These are phyloP conservation scores for Psidium guajava DNA, from an alignment of 345 rosid species.

Conservation along the genomic window DNA sequence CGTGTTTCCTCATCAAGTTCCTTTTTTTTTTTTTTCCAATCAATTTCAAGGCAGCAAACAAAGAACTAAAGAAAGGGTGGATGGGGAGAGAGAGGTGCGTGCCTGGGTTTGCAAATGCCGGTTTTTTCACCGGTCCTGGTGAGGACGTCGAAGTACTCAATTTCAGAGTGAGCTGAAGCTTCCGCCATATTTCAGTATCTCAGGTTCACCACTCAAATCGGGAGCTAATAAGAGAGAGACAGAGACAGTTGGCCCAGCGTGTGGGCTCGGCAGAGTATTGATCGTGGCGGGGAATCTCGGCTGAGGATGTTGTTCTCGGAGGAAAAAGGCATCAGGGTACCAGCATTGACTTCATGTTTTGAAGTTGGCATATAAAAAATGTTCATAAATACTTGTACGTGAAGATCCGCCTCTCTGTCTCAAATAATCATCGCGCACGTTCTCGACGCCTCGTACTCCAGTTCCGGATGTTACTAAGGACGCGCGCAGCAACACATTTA, in stretches of 20 bases:
- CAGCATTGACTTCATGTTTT: neutral
- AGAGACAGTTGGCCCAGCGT: neutral
- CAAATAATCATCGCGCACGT: neutral
- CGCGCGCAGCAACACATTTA: too few relatives aligned
- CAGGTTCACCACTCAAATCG: neutral
- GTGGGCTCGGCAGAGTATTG: neutral
- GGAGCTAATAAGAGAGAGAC: neutral
- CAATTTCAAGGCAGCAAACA: neutral
- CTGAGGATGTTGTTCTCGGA: neutral
- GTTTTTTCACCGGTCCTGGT: constrained; percentile 52
- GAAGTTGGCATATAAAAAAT: neutral
- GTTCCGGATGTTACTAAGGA: too few relatives aligned
- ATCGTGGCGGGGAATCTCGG: too few relatives aligned
- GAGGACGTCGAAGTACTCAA: constrained; percentile 68
- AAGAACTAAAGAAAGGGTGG: neutral
- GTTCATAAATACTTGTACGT: neutral
- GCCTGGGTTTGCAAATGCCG: constrained; percentile 73
- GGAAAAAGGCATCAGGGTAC: neutral
- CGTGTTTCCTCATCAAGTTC: neutral
- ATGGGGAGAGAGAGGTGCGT: constrained; percentile 2
- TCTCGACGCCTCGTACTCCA: too few relatives aligned
- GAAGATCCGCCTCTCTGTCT: neutral
- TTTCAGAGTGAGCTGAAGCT: constrained; percentile 2
- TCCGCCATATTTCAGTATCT: neutral
- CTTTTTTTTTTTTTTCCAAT: neutral